phyloP scores from a whole-genome alignment of 116 monocot genomes.

The Trichopus zeylanicus region DNA sequence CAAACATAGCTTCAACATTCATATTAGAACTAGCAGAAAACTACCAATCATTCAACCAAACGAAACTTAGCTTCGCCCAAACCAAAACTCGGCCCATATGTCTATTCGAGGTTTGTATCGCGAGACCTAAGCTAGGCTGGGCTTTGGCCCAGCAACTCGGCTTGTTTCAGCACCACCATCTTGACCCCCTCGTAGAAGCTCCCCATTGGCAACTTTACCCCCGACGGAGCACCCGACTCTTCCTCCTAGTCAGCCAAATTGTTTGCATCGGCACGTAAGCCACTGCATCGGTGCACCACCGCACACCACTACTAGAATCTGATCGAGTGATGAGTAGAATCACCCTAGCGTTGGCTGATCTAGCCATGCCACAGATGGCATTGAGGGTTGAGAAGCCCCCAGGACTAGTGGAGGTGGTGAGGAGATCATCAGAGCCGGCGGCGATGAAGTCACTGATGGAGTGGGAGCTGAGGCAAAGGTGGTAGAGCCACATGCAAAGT shows the following conservation, averaged over 20 bases:
- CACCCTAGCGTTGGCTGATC: constrained; percentile 32
- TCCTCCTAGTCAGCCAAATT: constrained; percentile 62
- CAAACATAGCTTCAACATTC: too few relatives aligned
- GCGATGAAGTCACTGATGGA: constrained; percentile 69
- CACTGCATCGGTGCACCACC: constrained; percentile 27
- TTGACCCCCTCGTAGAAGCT: constrained; percentile 70
- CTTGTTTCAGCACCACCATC: constrained; percentile 45
- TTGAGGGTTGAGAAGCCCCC: constrained; percentile 74
- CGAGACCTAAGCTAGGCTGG: constrained; percentile 34
- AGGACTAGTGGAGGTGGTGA: constrained; percentile 69
- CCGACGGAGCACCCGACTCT: constrained; percentile 3
- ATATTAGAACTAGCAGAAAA: too few relatives aligned
- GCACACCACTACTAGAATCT: constrained; percentile 28
- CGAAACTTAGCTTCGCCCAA: too few relatives aligned
- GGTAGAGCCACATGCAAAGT: constrained; percentile 84
- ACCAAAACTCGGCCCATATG: too few relatives aligned
- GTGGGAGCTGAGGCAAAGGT: constrained; percentile 69
- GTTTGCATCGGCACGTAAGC: constrained; percentile 57
- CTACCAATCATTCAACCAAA: too few relatives aligned
- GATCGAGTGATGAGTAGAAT: constrained; percentile 53
- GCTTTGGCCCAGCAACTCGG: constrained; percentile 23
- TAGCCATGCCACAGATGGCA: constrained; percentile 55
- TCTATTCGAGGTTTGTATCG: constrained; percentile 69
- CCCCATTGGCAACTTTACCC: constrained; percentile 54
- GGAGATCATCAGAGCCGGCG: constrained; percentile 50